phyloP scores from a whole-genome alignment of 2,329 filamentous ascomycete genomes.

The Paecilomyces fulvus region DNA sequence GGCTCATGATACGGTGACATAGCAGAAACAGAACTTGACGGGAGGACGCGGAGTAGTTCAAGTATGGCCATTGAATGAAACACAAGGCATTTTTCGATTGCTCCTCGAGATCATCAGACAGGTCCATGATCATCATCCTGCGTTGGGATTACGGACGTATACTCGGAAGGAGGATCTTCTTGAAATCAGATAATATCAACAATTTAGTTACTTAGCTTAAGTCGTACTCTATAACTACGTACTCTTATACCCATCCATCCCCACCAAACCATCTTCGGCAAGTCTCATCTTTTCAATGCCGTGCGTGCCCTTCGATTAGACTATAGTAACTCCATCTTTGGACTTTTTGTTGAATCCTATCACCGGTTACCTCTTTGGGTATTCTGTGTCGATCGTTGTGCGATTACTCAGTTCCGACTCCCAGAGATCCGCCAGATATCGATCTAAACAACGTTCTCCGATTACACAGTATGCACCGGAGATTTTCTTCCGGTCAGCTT shows the following conservation, averaged over 20 bases:
- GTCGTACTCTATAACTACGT: no score
- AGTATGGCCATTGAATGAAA: background rate
- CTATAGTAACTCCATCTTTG: background rate
- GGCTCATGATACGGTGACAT: background rate
- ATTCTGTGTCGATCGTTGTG: background rate
- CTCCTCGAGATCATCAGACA: background rate
- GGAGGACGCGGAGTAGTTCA: background rate
- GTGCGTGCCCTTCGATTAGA: background rate
- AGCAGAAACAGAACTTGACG: background rate
- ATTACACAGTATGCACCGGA: background rate
- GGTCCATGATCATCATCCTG: background rate
- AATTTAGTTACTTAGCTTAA: background rate
- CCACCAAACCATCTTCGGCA: background rate
- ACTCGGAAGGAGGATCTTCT: background rate
- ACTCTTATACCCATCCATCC: background rate
- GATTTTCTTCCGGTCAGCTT: background rate
- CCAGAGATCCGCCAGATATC: background rate
- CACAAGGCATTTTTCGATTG: background rate
- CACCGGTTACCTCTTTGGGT: background rate
- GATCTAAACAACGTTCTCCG: background rate
- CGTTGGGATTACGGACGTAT: background rate
- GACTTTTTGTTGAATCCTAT: background rate
- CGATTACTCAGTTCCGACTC: background rate
- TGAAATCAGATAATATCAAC: background rate
- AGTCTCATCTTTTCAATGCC: background rate